Evolutionary conservation across 176 grass and related monocot species (phyloP), one percentile per base, ranked within the genome.

Genomic region (Phoenix dactylifera): DNA sequence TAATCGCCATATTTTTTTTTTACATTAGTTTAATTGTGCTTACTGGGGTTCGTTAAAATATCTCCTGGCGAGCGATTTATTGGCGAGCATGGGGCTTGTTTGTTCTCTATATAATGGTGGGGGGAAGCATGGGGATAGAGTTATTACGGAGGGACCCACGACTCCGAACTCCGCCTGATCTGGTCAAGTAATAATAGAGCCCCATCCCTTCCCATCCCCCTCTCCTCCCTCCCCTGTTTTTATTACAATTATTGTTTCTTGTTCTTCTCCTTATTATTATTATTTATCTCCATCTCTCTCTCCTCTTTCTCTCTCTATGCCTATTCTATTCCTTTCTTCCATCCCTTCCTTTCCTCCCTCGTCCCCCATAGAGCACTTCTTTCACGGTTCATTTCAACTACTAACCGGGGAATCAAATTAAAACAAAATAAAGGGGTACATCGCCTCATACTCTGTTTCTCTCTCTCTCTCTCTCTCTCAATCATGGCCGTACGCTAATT

Each of bases 121-220:
- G 50, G 24, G 15, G 24, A 3, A 25, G 49, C 50, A 66, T 54
- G 2, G 48, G 49, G 49, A 66, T 30, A 26, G 63, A 66, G 63
- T 66, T 52, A 66, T 66, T 66, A 66, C 49, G 17, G 15, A n/a
- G 18, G 63, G 63, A 49, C 22, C 63, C 63, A 51, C 16, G 7
- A 16, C 54, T 61, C 55, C 50, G 15, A 17, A 35, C 54, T 28
- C 4, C 6, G n/a, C 50, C 60, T 63, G 60, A 63, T 63, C n/a
- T 15, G 60, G 60, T 63, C 60, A 63, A 64, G 12, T 64, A 64
- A 64, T 50, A 50, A 49, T 64, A 64, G 18, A 64, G 61, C 18
- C n/a, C 61, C 29, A 50, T 64, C 25, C 25, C 26, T 16, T 26
- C 22, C 24, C 15, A 23, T 22, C 49, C 30, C 22, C 18, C 22